phyloP scores from a whole-genome alignment of 202 grass and related monocot genomes.

The Tripidium arundinaceum region DNA sequence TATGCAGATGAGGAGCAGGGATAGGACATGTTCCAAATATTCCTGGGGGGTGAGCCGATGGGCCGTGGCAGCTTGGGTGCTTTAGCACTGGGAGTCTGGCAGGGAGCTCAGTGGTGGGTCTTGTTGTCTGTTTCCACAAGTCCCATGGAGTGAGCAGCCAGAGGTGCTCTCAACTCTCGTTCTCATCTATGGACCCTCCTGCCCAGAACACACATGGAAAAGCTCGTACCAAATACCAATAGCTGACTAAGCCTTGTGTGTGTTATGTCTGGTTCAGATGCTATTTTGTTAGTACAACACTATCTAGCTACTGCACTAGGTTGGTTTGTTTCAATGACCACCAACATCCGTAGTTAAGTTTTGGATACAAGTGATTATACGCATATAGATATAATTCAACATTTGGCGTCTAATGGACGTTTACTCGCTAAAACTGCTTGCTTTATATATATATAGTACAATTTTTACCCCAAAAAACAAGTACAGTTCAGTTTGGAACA shows the following conservation, averaged over 20 bases:
- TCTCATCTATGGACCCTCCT: background rate
- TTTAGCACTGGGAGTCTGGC: conserved; percentile 27
- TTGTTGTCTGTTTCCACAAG: conserved; percentile 34
- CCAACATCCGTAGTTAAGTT: background rate
- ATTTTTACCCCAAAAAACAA: background rate
- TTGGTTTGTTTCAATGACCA: background rate
- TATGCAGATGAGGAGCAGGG: conserved; percentile 35
- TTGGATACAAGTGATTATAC: background rate
- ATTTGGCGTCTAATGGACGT: background rate
- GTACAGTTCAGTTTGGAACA: background rate
- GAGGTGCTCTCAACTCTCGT: background rate
- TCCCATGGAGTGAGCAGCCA: conserved; percentile 15
- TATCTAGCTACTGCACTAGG: conserved; percentile 21
- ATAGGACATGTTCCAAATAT: conserved; percentile 60
- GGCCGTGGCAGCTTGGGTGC: background rate
- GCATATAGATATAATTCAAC: background rate
- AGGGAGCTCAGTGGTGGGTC: conserved; percentile 42
- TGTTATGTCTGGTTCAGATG: conserved; percentile 16
- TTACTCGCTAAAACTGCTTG: background rate
- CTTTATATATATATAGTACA: background rate
- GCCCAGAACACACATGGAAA: conserved; percentile 17
- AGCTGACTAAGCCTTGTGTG: background rate
- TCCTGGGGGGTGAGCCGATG: conserved; percentile 33
- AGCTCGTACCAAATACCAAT: conserved; percentile 26
- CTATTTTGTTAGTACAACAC: background rate